Evolutionary conservation across 495 filamentous ascomycete genomes (phyloP).

Genomic region (Penicillium coffeae): DNA sequence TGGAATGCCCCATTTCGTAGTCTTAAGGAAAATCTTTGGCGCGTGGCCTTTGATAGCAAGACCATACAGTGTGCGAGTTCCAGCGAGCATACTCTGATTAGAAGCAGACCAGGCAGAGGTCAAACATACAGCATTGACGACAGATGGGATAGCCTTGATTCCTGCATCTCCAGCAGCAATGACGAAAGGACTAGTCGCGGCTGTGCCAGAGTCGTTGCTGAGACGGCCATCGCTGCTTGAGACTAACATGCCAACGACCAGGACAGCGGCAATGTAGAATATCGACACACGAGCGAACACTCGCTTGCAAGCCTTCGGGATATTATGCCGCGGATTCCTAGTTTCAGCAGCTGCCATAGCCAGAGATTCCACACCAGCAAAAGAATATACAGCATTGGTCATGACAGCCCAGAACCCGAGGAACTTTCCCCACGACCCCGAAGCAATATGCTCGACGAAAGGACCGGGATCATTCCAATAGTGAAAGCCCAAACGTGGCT

Average conservation of each 20-base stretch:
- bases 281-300: conserved; percentile 42
- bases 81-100: conserved; percentile 45
- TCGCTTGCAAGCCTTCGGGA: conserved; percentile 43
- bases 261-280: conserved; percentile 42
- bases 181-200: conserved; percentile 50
- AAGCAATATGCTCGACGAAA: conserved; percentile 45
- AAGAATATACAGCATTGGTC: conserved; percentile 57
- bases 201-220: conserved; percentile 29
- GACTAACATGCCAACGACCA: conserved; percentile 47
- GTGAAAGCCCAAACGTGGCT: conserved; percentile 35
- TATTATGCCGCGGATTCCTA: conserved; percentile 37
- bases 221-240: conserved; percentile 50
- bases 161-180: conserved; percentile 44
- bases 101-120: conserved; percentile 50
- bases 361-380: conserved; percentile 52
- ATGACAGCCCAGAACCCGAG: conserved; percentile 59
- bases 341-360: conserved; percentile 51
- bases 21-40: conserved; percentile 48
- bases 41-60: conserved; percentile 44
- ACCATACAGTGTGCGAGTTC: conserved; percentile 45
- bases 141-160: conserved; percentile 45
- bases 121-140: conserved; percentile 48
- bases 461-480: conserved; percentile 53
- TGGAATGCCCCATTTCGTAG: conserved; percentile 58
- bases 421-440: conserved; percentile 40